Percentiles rank a stretch among this genome's conserved stretches.
Conservation (phyloP, 169 alveolate species). For the Perkinsus marinus region DNA sequence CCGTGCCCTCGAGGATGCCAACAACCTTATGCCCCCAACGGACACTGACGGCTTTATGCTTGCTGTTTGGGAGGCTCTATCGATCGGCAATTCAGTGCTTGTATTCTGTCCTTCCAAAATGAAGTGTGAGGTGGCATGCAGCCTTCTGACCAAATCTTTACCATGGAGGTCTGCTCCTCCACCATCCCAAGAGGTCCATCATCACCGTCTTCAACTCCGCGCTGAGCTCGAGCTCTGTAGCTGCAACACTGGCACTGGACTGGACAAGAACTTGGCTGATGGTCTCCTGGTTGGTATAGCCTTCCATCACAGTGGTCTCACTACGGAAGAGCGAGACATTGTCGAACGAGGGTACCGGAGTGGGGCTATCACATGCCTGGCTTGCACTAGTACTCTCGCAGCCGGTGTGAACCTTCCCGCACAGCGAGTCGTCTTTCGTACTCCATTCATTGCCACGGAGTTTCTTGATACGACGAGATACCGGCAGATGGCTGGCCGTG, state of each 20-base stretch:
- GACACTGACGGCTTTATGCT: not conserved
- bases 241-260: too few species aligned
- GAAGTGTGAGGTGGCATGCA: too few species aligned
- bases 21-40: too few species aligned
- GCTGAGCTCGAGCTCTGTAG: too few species aligned
- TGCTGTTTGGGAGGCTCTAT: slow-evolving; percentile 20
- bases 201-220: too few species aligned
- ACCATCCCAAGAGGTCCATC: too few species aligned
- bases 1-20: too few species aligned
- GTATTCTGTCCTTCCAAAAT: slow-evolving; percentile 22
- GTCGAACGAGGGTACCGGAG: slow-evolving; percentile 43
- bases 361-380: slow-evolving; percentile 35
- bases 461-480: slow-evolving; percentile 35
- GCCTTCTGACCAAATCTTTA: too few species aligned
- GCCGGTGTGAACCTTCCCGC: slow-evolving; percentile 71
- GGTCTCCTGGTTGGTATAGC: slow-evolving; percentile 34
- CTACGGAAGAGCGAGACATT: slow-evolving; percentile 32
- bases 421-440: slow-evolving; percentile 49
- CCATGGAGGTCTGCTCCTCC: too few species aligned
- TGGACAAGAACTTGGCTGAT: too few species aligned
- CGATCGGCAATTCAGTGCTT: slow-evolving; percentile 14
- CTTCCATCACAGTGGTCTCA: slow-evolving; percentile 53
- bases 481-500: slow-evolving; percentile 65
- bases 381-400: slow-evolving; percentile 64
- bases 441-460: slow-evolving; percentile 17